Conservation (phyloP, 768 basidiomycete genomes). For the Suillus subluteus region DNA sequence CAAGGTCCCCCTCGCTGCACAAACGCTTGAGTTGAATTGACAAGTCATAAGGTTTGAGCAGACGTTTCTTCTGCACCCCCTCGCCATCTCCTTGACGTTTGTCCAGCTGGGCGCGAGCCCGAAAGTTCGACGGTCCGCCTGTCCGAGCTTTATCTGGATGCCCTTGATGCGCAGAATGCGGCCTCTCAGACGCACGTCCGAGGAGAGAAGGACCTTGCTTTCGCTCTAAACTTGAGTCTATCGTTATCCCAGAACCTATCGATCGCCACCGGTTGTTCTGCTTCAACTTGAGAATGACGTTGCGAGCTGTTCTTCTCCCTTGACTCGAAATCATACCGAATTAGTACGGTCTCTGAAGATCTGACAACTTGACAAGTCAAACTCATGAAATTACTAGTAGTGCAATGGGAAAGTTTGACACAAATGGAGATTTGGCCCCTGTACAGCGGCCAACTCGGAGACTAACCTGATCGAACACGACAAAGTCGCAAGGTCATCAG, state of each 20-base stretch:
- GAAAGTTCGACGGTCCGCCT: constrained; percentile 8
- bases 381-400: background rate
- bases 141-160: constrained; percentile 9
- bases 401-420: constrained; percentile 10
- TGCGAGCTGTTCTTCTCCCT: constrained; percentile 15
- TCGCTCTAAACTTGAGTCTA: constrained; percentile 4
- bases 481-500: constrained; percentile 3
- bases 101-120: constrained; percentile 4
- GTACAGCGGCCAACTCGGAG: background rate
- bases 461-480: constrained; percentile 3
- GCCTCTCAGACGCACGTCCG: constrained; percentile 11
- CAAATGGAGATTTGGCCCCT: constrained; percentile 9
- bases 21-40: constrained; percentile 60
- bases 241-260: constrained; percentile 4
- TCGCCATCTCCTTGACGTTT: constrained; percentile 10
- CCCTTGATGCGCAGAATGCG: constrained; percentile 4
- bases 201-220: background rate
- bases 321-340: constrained; percentile 15
- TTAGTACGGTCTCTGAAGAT: background rate
- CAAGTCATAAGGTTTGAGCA: constrained; percentile 67
- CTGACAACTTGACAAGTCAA: background rate
- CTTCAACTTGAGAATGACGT: constrained; percentile 7
- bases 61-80: constrained; percentile 18
- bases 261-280: constrained; percentile 5
- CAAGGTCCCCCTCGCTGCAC: constrained; percentile 55